Percentiles rank a stretch among this genome's conserved stretches.
Conservation (phyloP, 106 monocot species). For the Apostasia shenzhenica region DNA sequence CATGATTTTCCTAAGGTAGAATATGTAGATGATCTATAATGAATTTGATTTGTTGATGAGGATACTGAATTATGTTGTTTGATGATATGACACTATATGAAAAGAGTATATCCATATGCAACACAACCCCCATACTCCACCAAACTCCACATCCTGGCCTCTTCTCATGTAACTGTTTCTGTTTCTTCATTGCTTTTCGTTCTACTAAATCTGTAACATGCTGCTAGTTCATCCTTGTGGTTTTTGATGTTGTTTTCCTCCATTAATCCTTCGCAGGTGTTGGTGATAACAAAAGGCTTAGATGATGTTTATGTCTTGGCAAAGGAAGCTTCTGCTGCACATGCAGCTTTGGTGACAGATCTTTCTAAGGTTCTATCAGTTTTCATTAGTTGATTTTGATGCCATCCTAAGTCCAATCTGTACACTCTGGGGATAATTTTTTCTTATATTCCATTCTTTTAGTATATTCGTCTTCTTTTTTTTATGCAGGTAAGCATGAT, state of each 20-base stretch:
- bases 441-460: background rate
- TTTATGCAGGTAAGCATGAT: constrained; percentile 49
- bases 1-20: too few species aligned
- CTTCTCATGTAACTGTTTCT: background rate
- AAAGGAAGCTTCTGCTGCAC: constrained; percentile 71
- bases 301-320: constrained; percentile 74
- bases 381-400: background rate
- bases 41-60: too few species aligned
- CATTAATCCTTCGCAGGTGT: constrained; percentile 42
- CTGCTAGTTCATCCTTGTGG: background rate
- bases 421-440: constrained; percentile 1
- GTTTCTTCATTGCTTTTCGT: background rate
- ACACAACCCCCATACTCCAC: too few species aligned
- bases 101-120: too few species aligned
- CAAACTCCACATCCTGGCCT: too few species aligned
- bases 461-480: background rate
- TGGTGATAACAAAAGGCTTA: constrained; percentile 81
- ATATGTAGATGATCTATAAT: too few species aligned
- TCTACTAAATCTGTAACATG: background rate
- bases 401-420: background rate
- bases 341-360: constrained; percentile 48
- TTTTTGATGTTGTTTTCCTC: background rate
- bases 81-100: too few species aligned
- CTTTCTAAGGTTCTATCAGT: constrained; percentile 60
- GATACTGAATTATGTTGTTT: too few species aligned